phyloP scores from a whole-genome alignment of 75 land plant genomes.

The Larix kaempferi region DNA sequence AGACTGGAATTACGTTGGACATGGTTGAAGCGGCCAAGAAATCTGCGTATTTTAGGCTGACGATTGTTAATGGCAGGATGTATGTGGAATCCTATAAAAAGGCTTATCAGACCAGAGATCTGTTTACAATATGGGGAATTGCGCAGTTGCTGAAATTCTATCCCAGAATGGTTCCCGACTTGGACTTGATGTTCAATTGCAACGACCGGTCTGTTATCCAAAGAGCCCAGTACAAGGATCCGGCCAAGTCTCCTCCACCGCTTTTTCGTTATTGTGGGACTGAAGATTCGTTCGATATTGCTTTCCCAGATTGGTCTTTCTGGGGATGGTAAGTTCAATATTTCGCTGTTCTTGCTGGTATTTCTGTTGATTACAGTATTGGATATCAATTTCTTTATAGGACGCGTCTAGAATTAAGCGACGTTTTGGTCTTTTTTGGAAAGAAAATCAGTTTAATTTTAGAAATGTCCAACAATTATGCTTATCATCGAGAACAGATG shows the following conservation, averaged over 20 bases:
- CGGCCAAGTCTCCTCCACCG: not conserved
- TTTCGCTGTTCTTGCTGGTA: too few relatives aligned
- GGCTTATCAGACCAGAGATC: conserved; percentile 54
- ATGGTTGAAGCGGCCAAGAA: conserved; percentile 29
- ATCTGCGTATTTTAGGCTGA: conserved; percentile 36
- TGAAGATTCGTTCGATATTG: not conserved
- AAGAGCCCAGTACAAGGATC: too few relatives aligned
- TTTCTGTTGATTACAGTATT: too few relatives aligned
- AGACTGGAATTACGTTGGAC: conserved; percentile 42
- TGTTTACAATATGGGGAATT: conserved; percentile 59
- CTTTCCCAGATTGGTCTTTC: not conserved
- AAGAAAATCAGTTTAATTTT: too few relatives aligned
- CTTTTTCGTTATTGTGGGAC: not conserved
- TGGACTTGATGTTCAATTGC: conserved; percentile 63
- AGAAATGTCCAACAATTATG: too few relatives aligned
- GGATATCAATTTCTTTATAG: too few relatives aligned
- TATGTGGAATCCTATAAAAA: conserved; percentile 33
- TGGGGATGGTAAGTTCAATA: conserved; percentile 1
- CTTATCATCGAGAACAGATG: too few relatives aligned
- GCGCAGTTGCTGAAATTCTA: conserved; percentile 47
- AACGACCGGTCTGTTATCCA: conserved; percentile 35
- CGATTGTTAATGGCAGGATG: conserved; percentile 35
- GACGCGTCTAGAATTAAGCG: too few relatives aligned
- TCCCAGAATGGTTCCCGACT: conserved; percentile 54
- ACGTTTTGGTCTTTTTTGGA: too few relatives aligned